Evolutionary conservation across 169 alveolate species (phyloP).

Genomic region (Plasmodium adleri): DNA sequence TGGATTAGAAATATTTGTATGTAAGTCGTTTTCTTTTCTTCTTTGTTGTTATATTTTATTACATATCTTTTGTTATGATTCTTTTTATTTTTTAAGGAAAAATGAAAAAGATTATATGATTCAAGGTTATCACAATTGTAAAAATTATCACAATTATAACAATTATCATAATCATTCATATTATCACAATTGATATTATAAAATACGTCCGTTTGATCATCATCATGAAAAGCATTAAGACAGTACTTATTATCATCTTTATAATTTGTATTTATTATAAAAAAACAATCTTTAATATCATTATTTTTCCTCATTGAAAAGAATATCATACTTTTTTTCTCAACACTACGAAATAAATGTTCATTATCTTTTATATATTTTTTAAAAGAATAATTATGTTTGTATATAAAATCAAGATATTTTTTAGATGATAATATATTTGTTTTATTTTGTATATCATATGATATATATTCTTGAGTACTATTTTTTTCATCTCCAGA

Average conservation of each 20-base stretch:
- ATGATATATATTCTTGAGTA: not conserved
- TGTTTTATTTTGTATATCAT: constrained; percentile 5
- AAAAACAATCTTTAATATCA: constrained; percentile 28
- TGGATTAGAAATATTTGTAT: constrained; percentile 12
- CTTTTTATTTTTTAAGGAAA: constrained; percentile 28
- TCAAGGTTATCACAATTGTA: not conserved
- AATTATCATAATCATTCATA: not conserved
- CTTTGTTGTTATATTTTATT: not conserved
- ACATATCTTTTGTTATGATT: constrained; percentile 8
- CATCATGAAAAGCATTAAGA: no score
- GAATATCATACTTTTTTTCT: constrained; percentile 7
- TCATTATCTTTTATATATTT: not conserved
- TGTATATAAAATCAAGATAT: not conserved
- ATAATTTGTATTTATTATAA: constrained; percentile 9
- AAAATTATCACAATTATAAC: not conserved
- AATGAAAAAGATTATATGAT: not conserved
- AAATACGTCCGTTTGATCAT: no score
- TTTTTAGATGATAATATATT: constrained; percentile 2
- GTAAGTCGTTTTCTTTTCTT: constrained; percentile 9
- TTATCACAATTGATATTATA: no score
- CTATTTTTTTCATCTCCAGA: not conserved
- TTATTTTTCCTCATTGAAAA: constrained; percentile 61
- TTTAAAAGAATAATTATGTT: not conserved
- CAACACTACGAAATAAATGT: constrained; percentile 11
- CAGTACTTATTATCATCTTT: no score